Evolutionary conservation across 345 rosid genomes (phyloP).

Genomic region (Microthlaspi erraticum): DNA sequence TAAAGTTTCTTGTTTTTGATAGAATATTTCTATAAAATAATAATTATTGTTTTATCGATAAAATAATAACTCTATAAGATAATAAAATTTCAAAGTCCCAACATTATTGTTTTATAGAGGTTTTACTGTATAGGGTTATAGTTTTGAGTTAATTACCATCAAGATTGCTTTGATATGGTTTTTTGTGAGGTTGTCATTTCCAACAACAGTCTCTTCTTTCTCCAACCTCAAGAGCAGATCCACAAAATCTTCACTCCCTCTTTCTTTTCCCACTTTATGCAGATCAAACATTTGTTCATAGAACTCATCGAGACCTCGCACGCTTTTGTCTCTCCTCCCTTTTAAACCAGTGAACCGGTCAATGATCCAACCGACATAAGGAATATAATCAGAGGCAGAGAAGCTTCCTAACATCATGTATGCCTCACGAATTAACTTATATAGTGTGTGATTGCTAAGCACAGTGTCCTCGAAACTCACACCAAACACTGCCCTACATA

Average conservation of each 20-base stretch:
- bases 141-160: neutral
- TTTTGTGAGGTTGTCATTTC: neutral
- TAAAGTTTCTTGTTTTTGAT: no score
- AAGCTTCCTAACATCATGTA: slow-evolving; percentile 7
- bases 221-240: neutral
- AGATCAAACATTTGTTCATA: neutral
- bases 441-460: neutral
- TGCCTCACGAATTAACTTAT: neutral
- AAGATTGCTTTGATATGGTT: neutral
- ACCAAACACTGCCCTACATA: neutral
- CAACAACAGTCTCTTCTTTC: neutral
- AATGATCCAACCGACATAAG: neutral
- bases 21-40: no score
- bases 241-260: slow-evolving; percentile 11
- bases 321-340: neutral
- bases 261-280: slow-evolving; percentile 2
- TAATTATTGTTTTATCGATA: no score
- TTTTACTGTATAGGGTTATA: no score
- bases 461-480: slow-evolving; percentile 1
- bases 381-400: neutral
- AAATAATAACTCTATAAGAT: no score
- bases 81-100: no score
- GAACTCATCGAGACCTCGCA: neutral
- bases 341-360: neutral
- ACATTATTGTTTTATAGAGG: no score